Base-by-base conservation (phyloP, 1,139 yeast species). In the Keqinozyma sinolaborantium region DNA sequence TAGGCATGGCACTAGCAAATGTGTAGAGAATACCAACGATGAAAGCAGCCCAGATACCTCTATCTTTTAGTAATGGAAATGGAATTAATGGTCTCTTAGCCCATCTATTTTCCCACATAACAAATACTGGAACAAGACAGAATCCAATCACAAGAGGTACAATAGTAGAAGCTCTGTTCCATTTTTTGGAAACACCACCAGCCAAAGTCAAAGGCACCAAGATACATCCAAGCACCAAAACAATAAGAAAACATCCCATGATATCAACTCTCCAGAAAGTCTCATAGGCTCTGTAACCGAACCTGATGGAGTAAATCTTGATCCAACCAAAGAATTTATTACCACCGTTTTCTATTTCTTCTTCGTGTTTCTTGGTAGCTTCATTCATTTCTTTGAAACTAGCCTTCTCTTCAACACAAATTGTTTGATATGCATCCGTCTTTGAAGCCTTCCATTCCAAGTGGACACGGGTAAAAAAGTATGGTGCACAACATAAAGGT, bases 71-170 rank as follows among this genome's bases (percentile, higher is more conserved):
- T 42, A 79, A 62, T 23, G 61, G 51, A 42, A 64, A 64, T 12
- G 90, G 88, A 23, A 75, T 53, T 29, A 83, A 54, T 11, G 90
- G 88, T 41, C 61, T 57, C 28, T 53, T 59, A 9, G 86, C 70
- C 36, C 51, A 55, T 39, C 60, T 65, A 18, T 56, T 44, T 53
- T 83, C 90, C 79, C 83, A 79, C 5, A 56, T 11, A 7, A 69
- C 50, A 35, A 79, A 76, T 15, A 65, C 52, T 5, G 85, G 84
- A 37, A 80, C 53, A 25, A 77, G 52, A 19, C 64, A 67, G 42
- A 76, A 64, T 1, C 92, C 90, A 40, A 83, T 53, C 14, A 79
- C 80, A 31, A 81, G 58, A 1, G 87, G 86, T 11, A 70, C 88
- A 46, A 81, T 74, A 39, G 76, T 69, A 30, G 56, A 47, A 3